Percentiles rank a stretch among this genome's conserved stretches.
phyloP scores from a whole-genome alignment of 2,329 filamentous ascomycete species.

The Colletotrichum australisinense region DNA sequence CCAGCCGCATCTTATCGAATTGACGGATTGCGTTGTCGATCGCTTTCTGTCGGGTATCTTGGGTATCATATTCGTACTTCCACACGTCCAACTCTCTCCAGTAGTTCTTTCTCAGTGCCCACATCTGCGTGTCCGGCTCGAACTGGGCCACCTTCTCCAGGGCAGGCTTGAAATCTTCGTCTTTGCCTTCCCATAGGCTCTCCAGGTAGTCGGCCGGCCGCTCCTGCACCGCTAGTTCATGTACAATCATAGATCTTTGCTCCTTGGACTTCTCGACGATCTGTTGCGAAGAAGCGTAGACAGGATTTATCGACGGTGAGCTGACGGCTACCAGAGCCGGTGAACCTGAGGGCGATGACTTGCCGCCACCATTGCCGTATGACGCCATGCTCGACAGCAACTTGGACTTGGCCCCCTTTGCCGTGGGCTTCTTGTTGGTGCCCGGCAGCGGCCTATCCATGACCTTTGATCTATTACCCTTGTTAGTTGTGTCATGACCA shows the following conservation, averaged over 20 bases:
- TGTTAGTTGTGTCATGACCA: conserved; percentile 41
- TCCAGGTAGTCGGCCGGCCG: conserved; percentile 61
- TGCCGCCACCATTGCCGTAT: conserved; percentile 42
- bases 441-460: conserved; percentile 48
- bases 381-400: conserved; percentile 54
- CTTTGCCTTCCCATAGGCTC: conserved; percentile 61
- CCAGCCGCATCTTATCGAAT: conserved; percentile 70
- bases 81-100: conserved; percentile 75
- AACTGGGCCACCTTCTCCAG: conserved; percentile 70
- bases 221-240: conserved; percentile 69
- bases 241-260: conserved; percentile 65
- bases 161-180: conserved; percentile 64
- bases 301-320: conserved; percentile 64
- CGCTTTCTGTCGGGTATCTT: conserved; percentile 67
- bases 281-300: conserved; percentile 62
- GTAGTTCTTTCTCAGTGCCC: conserved; percentile 65
- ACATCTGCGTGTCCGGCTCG: conserved; percentile 60
- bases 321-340: conserved; percentile 65
- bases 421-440: conserved; percentile 44
- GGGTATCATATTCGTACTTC: conserved; percentile 66
- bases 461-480: conserved; percentile 44
- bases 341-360: conserved; percentile 61
- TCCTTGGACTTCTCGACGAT: conserved; percentile 65
- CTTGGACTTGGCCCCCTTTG: conserved; percentile 54
- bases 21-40: conserved; percentile 70